Evolutionary conservation across 148 eudicot species (phyloP), one percentile per base, ranked within the genome.

Genomic region (Amaranthus palmeri): DNA sequence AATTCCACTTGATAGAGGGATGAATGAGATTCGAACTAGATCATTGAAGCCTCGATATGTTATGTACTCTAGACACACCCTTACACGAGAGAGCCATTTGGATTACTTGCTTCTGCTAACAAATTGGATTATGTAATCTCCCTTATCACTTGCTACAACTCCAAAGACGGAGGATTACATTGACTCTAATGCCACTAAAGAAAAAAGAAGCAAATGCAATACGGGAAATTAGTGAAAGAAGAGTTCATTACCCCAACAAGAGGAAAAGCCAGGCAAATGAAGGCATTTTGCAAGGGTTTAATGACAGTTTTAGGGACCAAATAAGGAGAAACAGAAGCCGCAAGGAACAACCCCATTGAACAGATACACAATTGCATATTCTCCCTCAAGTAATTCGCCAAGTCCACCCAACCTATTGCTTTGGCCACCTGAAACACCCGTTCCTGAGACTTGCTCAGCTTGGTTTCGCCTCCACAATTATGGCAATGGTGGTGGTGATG

Each of bases 331-430:
- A 58, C 84, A 14, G 84, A 86, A 56, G 97, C 99, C 50, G 86
- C 85, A 5, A 86, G 53, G 67, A 95, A 90, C 59, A 95, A 49
- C 8, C 79, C 93, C 64, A 84, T 83, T 0, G 99, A 81, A 68
- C 79, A 86, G 73, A 93, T 89, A 75, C 99, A 95, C 5, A 95
- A 82, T 77, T 85, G 80, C 83, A 92, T 77, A 71, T 91, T 80
- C 78, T 95, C 99, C 75, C 97, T 85, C 72, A 95, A 77, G 78
- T 74, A 85, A 72, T 88, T 71, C 10, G 97, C 99, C 70, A 90
- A 75, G 47, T 92, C 80, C 12, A 85, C 70, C 99, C 99, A 95
- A 46, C 81, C 82, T 13, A 88, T 61, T 25, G 83, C 83, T 68
- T 70, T 80, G 0, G 99, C 97, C 36, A 92, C 91, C 41, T 81